Conservation (phyloP, 352 stramenopile species). For the Globisporangium mamillatum region DNA sequence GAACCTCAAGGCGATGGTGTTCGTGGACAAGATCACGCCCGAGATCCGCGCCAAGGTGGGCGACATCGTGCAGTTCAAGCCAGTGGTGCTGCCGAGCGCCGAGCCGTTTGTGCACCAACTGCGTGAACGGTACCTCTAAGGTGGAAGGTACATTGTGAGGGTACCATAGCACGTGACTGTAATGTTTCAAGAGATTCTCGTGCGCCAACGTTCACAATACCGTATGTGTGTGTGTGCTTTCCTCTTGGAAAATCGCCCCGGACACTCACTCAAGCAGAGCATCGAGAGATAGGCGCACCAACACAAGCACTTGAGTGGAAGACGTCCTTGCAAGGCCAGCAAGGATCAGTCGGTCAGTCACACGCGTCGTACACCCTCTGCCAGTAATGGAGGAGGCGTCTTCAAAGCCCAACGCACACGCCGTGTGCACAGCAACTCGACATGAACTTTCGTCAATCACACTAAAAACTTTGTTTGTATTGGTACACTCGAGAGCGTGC, state of each 20-base stretch:
- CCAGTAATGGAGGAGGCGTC: background rate
- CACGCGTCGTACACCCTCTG: no score
- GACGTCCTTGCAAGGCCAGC: no score
- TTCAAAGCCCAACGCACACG: background rate
- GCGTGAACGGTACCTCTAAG: background rate
- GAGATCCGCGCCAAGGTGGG: slow-evolving; percentile 70
- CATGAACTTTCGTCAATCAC: background rate
- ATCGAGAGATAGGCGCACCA: no score
- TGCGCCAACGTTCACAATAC: no score
- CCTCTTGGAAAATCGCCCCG: no score
- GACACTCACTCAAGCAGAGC: no score
- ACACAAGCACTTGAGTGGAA: no score
- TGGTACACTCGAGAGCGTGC: background rate
- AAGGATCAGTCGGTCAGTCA: no score
- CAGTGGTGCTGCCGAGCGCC: slow-evolving; percentile 25
- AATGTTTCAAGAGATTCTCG: no score
- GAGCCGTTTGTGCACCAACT: slow-evolving; percentile 28
- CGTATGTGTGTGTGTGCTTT: no score
- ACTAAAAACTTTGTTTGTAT: background rate
- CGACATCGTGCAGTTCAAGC: slow-evolving; percentile 50
- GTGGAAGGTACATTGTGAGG: background rate
- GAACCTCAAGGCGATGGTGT: slow-evolving; percentile 64
- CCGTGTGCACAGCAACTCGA: background rate
- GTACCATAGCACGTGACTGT: background rate
- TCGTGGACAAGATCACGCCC: slow-evolving; percentile 67